A percentile compares a stretch with the other conserved stretches of the same genome.
Evolutionary conservation across 2,329 filamentous ascomycete genomes (phyloP).

Genomic region (Colletotrichum trifolii): DNA sequence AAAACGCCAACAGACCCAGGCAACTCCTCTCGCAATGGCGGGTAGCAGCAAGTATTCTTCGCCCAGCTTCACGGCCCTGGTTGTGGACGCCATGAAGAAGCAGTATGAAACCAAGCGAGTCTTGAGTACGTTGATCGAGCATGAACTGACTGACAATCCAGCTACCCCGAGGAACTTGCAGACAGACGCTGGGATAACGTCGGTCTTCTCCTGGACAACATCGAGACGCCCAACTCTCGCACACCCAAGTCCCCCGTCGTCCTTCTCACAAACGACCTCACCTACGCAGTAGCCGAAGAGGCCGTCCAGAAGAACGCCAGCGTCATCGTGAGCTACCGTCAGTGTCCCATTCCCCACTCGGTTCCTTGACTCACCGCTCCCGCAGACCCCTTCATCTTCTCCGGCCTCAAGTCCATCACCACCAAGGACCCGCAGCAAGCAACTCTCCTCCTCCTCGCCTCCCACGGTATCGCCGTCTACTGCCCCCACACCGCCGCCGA

Average conservation of each 20-base stretch:
- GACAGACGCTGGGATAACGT: conserved; percentile 97
- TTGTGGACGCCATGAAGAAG: conserved; percentile 82
- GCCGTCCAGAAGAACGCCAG: conserved; percentile 81
- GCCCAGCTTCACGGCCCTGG: conserved; percentile 62
- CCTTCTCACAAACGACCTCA: conserved; percentile 86
- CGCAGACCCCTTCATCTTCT: conserved; percentile 95
- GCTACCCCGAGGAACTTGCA: conserved; percentile 89
- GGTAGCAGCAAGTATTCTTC: conserved; percentile 34
- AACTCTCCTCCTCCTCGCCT: conserved; percentile 82
- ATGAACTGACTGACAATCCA: conserved; percentile 48
- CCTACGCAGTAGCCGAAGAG: conserved; percentile 87
- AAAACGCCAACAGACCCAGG: not conserved
- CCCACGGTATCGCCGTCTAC: conserved; percentile 93
- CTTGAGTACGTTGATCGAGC: not conserved
- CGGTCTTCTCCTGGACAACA: conserved; percentile 74
- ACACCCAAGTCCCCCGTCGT: conserved; percentile 50
- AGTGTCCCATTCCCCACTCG: conserved; percentile 16
- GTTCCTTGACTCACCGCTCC: not conserved
- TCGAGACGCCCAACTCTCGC: conserved; percentile 44
- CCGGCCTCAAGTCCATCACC: conserved; percentile 88
- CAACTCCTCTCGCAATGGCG: conserved; percentile 10
- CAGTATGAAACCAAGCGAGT: conserved; percentile 67
- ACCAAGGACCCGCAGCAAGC: conserved; percentile 87
- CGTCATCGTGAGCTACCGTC: conserved; percentile 90
- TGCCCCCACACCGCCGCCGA: conserved; percentile 96